phyloP scores from a whole-genome alignment of 129 eudicot species.

The sunflower (Helianthus annuus) region HanXRQr2.0-SUNRISE NC_035435.2:3390316-3390815 shows the following conservation, averaged over 20 bases:
- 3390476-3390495: constrained; percentile 69
- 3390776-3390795: too few relatives aligned
- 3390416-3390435: constrained; percentile 80
- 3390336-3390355: constrained; percentile 98
- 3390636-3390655: too few relatives aligned
- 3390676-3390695: too few relatives aligned
- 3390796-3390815: too few relatives aligned
- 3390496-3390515: constrained; percentile 62
- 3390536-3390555: constrained; percentile 4
- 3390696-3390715: too few relatives aligned
- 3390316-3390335: constrained; percentile 93
- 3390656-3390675: too few relatives aligned
- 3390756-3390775: too few relatives aligned
- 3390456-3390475: constrained; percentile 75
- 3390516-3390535: too few relatives aligned
- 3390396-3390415: constrained; percentile 79
- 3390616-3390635: background rate
- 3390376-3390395: constrained; percentile 64
- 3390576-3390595: background rate
- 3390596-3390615: too few relatives aligned
- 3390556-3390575: background rate
- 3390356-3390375: constrained; percentile 93
- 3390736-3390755: too few relatives aligned
- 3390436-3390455: constrained; percentile 77
- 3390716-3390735: too few relatives aligned